Evolutionary conservation across 2,329 filamentous ascomycete genomes (phyloP).

Genomic region (Thermomyces lanuginosus): DNA sequence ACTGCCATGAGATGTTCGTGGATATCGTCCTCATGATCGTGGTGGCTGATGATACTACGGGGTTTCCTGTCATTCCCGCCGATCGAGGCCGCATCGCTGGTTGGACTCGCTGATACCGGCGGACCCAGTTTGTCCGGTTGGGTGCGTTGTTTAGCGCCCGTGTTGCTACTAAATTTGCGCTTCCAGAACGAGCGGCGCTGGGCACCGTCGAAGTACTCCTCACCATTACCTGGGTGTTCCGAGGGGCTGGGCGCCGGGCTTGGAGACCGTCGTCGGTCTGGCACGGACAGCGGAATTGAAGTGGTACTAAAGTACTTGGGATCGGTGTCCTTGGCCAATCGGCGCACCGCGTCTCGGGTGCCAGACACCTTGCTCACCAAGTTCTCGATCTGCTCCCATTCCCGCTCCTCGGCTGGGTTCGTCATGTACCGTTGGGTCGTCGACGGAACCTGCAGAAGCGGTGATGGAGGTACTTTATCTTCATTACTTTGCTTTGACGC

Average conservation of each 20-base stretch:
- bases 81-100: constrained; percentile 14
- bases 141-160: constrained; percentile 22
- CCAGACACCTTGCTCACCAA: constrained; percentile 75
- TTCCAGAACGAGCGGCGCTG: constrained; percentile 81
- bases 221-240: constrained; percentile 16
- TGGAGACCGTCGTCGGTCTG: constrained; percentile 16
- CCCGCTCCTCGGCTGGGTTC: constrained; percentile 49
- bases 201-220: constrained; percentile 19
- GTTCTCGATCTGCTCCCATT: constrained; percentile 76
- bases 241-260: constrained; percentile 17
- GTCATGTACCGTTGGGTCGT: constrained; percentile 12
- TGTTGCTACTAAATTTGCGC: constrained; percentile 52
- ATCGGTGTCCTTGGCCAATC: constrained; percentile 71
- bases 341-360: constrained; percentile 72
- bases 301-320: constrained; percentile 35
- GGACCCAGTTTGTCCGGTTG: constrained; percentile 36
- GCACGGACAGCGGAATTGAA: constrained; percentile 6
- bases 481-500: constrained; percentile 43
- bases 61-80: constrained; percentile 16
- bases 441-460: constrained; percentile 19
- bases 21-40: constrained; percentile 46
- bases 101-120: constrained; percentile 32
- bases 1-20: constrained; percentile 72
- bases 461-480: constrained; percentile 12
- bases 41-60: constrained; percentile 16